phyloP scores from a whole-genome alignment of 176 grass and related monocot species.

The Alloteropsis semialata region DNA sequence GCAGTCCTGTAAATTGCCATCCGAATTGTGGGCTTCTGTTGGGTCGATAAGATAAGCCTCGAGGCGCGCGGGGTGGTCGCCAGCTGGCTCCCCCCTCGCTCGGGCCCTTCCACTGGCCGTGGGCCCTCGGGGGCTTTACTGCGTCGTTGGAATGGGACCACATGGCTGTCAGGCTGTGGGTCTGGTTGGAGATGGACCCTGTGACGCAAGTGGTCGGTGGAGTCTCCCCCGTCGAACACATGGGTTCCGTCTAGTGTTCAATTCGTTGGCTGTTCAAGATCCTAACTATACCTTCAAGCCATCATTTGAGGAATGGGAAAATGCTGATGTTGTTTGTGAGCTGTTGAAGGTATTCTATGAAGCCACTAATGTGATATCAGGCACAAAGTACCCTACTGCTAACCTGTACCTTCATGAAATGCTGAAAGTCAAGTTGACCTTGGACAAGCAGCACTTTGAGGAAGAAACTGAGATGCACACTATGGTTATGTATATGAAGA shows the following conservation, averaged over 20 bases:
- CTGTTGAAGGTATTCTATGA: not conserved
- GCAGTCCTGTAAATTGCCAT: constrained; percentile 18
- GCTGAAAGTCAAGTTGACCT: not conserved
- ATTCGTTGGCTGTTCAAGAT: not conserved
- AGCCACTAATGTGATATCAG: not conserved
- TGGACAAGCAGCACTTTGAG: not conserved
- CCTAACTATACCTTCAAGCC: not conserved
- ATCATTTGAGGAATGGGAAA: not conserved
- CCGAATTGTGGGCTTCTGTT: not conserved
- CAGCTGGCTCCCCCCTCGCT: constrained; percentile 17
- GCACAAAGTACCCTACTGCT: not conserved
- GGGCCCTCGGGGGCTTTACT: not conserved
- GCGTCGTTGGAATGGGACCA: constrained; percentile 26
- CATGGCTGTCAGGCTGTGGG: constrained; percentile 17
- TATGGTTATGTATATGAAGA: not conserved
- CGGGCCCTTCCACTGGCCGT: not conserved
- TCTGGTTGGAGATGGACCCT: not conserved
- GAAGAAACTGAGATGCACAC: not conserved
- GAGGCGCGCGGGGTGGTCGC: constrained; percentile 32
- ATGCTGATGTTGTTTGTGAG: not conserved
- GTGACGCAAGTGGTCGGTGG: constrained; percentile 19
- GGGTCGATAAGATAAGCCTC: constrained; percentile 24
- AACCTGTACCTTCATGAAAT: not conserved
- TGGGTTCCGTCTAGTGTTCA: not conserved
- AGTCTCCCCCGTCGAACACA: constrained; percentile 40